Percentiles rank a stretch among this genome's conserved stretches.
These are phyloP conservation scores for Lentinula novae-zelandiae DNA, from an alignment of 1,284 basidiomycete species.

Conservation along the genomic window DNA sequence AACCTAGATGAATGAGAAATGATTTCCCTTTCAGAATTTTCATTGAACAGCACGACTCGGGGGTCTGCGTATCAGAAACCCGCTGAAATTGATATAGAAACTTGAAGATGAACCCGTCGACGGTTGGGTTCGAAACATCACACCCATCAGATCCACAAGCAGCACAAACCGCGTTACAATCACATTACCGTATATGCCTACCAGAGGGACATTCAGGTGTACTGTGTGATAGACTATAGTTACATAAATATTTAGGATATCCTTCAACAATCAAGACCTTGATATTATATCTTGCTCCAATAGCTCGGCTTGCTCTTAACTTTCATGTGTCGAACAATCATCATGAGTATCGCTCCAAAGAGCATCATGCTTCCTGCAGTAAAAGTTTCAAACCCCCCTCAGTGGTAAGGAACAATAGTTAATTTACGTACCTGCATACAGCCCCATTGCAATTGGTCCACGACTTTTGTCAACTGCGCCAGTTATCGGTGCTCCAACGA, in stretches of 20 bases:
- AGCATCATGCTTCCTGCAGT: constrained; percentile 10
- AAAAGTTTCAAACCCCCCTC: not conserved
- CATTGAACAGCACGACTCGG: no score
- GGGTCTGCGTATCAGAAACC: no score
- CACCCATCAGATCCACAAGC: no score
- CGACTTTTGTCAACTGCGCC: constrained; percentile 56
- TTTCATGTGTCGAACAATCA: constrained; percentile 6
- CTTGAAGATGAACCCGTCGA: no score
- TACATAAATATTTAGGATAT: not conserved
- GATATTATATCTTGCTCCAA: not conserved
- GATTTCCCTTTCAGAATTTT: no score
- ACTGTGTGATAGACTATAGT: not conserved
- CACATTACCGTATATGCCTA: not conserved
- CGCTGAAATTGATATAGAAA: no score
- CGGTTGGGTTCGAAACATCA: no score
- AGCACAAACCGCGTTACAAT: no score
- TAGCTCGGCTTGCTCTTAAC: not conserved
- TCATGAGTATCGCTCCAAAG: constrained; percentile 5
- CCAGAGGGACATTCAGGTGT: not conserved
- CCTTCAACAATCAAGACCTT: not conserved
- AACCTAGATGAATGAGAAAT: no score
- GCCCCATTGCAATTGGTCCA: constrained; percentile 50
- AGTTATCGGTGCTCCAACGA: constrained; percentile 62
- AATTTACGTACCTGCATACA: constrained; percentile 48
- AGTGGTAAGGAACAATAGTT: not conserved